phyloP scores from a whole-genome alignment of 345 rosid genomes.

The Firmiana major region DNA sequence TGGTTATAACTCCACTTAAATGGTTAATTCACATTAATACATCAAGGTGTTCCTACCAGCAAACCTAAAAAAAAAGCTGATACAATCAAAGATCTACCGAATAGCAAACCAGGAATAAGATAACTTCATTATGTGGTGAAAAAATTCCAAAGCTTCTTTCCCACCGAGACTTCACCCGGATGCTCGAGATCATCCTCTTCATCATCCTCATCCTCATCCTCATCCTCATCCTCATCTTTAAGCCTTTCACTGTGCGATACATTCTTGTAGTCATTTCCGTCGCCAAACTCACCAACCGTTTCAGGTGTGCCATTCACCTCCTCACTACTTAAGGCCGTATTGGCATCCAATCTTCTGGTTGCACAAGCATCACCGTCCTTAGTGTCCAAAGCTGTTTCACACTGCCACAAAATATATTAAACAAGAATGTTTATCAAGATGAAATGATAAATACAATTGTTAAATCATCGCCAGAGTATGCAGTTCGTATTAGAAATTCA shows the following conservation, averaged over 20 bases:
- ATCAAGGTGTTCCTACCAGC: conserved; percentile 34
- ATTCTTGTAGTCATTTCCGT: conserved; percentile 26
- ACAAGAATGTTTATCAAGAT: not conserved
- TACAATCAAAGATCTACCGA: conserved; percentile 21
- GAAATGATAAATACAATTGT: not conserved
- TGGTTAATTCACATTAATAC: conserved; percentile 32
- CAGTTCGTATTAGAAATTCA: not conserved
- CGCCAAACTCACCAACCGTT: conserved; percentile 29
- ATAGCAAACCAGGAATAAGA: not conserved
- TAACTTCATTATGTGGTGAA: conserved; percentile 53
- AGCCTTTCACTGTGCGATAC: conserved; percentile 28
- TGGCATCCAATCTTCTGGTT: conserved; percentile 33
- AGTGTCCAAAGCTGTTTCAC: conserved; percentile 31
- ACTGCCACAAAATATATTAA: conserved; percentile 31
- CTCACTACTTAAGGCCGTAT: conserved; percentile 62
- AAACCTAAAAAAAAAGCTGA: conserved; percentile 24
- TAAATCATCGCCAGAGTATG: not conserved
- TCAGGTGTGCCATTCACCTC: conserved; percentile 72
- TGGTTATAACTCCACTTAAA: conserved; percentile 26
- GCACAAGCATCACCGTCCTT: conserved; percentile 39
- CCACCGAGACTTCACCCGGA: conserved; percentile 75
- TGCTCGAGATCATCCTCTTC: conserved; percentile 57
- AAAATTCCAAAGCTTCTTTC: conserved; percentile 94
- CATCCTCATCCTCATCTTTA: conserved; percentile 38
- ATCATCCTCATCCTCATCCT: conserved; percentile 47